phyloP scores from a whole-genome alignment of 148 eudicot genomes.

The Talinum fruticosum region DNA sequence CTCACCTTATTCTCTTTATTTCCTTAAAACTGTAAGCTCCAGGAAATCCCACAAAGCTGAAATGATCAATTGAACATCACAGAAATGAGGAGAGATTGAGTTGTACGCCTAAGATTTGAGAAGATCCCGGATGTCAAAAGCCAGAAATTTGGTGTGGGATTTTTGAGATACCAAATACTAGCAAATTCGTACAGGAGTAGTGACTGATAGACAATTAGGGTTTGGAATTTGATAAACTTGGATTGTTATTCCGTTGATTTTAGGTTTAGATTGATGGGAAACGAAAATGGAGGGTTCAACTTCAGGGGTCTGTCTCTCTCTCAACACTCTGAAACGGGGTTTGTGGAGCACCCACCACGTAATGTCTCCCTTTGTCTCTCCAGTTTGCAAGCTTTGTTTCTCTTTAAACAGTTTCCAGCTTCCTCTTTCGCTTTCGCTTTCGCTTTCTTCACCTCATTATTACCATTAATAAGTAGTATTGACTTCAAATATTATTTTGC shows the following conservation, averaged over 20 bases:
- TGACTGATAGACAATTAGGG: not conserved
- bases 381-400: constrained; percentile 2
- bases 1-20: not conserved
- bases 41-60: not conserved
- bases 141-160: no score
- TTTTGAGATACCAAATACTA: not conserved
- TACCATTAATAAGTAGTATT: no score
- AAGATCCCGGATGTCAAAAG: no score
- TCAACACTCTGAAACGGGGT: not conserved
- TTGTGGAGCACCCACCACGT: not conserved
- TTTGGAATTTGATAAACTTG: not conserved
- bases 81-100: no score
- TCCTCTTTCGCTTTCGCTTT: not conserved
- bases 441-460: no score
- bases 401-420: not conserved
- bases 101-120: no score
- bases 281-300: no score
- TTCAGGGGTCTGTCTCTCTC: not conserved
- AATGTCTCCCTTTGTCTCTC: not conserved
- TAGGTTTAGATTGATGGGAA: no score
- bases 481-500: no score
- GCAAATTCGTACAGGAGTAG: not conserved
- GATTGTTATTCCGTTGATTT: no score
- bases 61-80: not conserved
- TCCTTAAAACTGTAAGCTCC: not conserved